Base-by-base conservation (phyloP, 1,284 basidiomycete species). In the Microbotryomycetes sp. region DNA sequence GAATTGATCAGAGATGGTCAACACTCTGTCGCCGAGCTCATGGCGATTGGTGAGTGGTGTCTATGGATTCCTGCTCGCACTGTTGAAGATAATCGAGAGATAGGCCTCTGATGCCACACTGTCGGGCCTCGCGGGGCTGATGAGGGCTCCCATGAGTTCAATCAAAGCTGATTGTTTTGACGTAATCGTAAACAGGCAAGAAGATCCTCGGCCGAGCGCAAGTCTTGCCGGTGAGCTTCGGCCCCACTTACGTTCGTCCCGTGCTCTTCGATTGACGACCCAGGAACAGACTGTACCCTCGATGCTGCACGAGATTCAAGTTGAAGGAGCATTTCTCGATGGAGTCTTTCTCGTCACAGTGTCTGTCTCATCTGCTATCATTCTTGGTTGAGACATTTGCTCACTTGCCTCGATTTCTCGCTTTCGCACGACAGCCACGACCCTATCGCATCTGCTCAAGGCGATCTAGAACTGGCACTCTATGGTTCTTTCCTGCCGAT, bases 301-400 rank as follows among this genome's bases (percentile, higher is more conserved):
- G 32, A 65, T 74, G 23, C 60, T 78, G 23, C 74, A 91, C 65
- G 85, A 91, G 69, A 86, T 96, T 42, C 91, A 94, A 74, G 89
- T 96, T 1, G 92, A 97, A 74, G 92, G 91, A 22, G 93, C 90
- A 1, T 92, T 96, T 73, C 80, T 77, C 1, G 88, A 91, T 64
- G 85, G 92, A 4, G 89, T 92, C 0, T 97, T 96, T 77, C 82
- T 97, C 19, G 92, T 96, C 29, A 93, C 92, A 0, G 89, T 97
- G 30, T 61, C 52, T 26, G 48, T 58, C 7, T 3, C 28, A 23
- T 31, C 74, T 22, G 5, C 29, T 25, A 31, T 12, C 3, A 30
- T n/a, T 28, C 9, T 12, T 28, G 26, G 31, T 52, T 16, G 42
- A 46, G 14, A n/a, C 42, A 14, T 19, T 42, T 42, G 36, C 36